Evolutionary conservation across 1,139 yeast genomes (phyloP).

Genomic region (Sugiyamaella pinicola): DNA sequence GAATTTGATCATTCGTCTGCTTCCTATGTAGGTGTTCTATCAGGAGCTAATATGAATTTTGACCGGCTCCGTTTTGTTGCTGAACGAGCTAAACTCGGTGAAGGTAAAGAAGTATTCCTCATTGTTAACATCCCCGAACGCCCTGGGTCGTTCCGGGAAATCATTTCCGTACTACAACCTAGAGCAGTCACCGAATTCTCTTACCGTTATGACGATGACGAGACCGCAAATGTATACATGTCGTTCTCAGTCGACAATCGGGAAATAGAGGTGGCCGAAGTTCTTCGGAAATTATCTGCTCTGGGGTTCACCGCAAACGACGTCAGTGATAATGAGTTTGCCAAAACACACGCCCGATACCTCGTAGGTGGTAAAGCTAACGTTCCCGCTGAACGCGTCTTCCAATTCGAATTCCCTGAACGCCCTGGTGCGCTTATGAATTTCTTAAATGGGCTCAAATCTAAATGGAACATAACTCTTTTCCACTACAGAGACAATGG

Average conservation of each 20-base stretch:
- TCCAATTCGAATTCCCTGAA: constrained; percentile 93
- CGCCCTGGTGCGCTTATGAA: constrained; percentile 90
- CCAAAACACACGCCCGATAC: constrained; percentile 94
- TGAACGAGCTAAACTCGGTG: constrained; percentile 97
- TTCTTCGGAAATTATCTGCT: constrained; percentile 48
- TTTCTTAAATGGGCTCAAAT: constrained; percentile 70
- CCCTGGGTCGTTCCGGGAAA: constrained; percentile 83
- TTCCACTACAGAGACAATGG: constrained; percentile 98
- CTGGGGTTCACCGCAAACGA: constrained; percentile 60
- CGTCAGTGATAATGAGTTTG: constrained; percentile 88
- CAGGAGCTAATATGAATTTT: constrained; percentile 98
- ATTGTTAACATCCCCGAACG: constrained; percentile 86
- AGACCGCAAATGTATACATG: constrained; percentile 76
- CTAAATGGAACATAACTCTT: constrained; percentile 86
- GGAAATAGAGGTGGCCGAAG: constrained; percentile 54
- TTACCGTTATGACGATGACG: constrained; percentile 62
- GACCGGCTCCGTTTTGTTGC: constrained; percentile 95
- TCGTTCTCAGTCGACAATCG: constrained; percentile 83
- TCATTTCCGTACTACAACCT: constrained; percentile 78
- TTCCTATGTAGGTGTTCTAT: constrained; percentile 77
- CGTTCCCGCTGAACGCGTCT: constrained; percentile 71
- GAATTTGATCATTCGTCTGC: constrained; percentile 64
- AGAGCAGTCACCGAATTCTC: constrained; percentile 92
- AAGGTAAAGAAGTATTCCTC: constrained; percentile 93
- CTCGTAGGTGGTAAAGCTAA: constrained; percentile 85